These are phyloP conservation scores for Platanus orientalis DNA, from an alignment of 164 flowering plant species.

Conservation along the genomic window DNA sequence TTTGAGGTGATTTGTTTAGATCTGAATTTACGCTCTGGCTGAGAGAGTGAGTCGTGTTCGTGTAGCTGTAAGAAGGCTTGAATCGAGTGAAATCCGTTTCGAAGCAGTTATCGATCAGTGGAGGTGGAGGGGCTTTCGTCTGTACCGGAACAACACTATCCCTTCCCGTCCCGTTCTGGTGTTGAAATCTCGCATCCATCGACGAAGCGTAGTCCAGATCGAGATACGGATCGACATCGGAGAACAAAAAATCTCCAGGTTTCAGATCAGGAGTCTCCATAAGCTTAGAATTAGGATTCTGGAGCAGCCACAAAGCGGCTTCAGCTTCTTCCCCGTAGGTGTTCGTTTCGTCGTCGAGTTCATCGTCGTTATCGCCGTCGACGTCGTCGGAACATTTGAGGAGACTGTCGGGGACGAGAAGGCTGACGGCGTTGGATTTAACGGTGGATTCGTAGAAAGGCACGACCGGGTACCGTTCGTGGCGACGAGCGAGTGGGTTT, in stretches of 20 bases:
- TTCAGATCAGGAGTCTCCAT: conserved; percentile 39
- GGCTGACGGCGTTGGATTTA: conserved; percentile 27
- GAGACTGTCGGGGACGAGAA: conserved; percentile 21
- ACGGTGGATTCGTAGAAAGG: conserved; percentile 53
- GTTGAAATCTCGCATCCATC: conserved; percentile 30
- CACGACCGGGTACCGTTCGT: conserved; percentile 74
- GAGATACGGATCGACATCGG: conserved; percentile 62
- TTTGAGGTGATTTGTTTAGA: neutral
- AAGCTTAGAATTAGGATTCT: conserved; percentile 32
- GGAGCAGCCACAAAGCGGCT: conserved; percentile 53
- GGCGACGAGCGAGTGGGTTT: conserved; percentile 82
- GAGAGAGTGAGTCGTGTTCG: conserved; percentile 35
- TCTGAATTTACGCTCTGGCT: conserved; percentile 66
- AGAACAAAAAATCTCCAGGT: conserved; percentile 37
- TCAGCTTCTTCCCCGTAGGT: conserved; percentile 38
- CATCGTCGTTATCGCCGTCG: conserved; percentile 12
- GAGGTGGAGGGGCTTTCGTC: conserved; percentile 11
- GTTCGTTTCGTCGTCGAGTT: neutral
- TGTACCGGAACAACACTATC: conserved; percentile 84
- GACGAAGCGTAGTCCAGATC: conserved; percentile 56
- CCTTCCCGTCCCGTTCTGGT: conserved; percentile 32
- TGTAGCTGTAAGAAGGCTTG: conserved; percentile 38
- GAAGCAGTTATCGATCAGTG: conserved; percentile 26
- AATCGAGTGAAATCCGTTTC: conserved; percentile 56
- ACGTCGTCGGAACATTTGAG: conserved; percentile 14